A percentile compares a stretch with the other conserved stretches of the same genome.
Evolutionary conservation across 2,329 filamentous ascomycete species (phyloP).

Genomic region (Phialemonium atrogriseum): DNA sequence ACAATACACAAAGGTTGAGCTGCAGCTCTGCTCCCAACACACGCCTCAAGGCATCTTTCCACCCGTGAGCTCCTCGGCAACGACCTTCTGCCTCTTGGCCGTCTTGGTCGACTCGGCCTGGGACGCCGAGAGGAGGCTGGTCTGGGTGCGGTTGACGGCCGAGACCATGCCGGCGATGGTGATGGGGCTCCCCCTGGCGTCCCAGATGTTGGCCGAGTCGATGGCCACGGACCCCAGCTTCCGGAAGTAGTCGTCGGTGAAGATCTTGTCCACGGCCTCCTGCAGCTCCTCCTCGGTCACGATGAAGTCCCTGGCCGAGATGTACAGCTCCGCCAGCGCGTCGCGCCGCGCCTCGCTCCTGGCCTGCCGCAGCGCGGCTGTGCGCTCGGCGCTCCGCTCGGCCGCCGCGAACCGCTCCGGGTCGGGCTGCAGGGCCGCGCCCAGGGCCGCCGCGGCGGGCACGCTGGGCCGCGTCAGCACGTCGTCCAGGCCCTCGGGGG

Average conservation of each 20-base stretch:
- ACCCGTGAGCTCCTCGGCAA: conserved; percentile 52
- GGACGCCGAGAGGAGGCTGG: background rate
- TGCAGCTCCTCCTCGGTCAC: conserved; percentile 71
- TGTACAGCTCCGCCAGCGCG: conserved; percentile 78
- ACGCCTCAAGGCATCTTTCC: conserved; percentile 40
- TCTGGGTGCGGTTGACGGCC: background rate
- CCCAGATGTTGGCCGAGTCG: conserved; percentile 41
- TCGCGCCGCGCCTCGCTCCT: conserved; percentile 57
- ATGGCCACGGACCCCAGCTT: conserved; percentile 20
- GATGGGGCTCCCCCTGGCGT: conserved; percentile 35
- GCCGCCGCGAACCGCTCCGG: conserved; percentile 51
- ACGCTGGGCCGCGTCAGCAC: conserved; percentile 64
- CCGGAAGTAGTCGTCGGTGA: conserved; percentile 53
- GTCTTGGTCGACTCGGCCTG: conserved; percentile 29
- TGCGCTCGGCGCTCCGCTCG: conserved; percentile 30
- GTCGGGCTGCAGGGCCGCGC: conserved; percentile 49
- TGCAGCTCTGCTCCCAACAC: too few species aligned
- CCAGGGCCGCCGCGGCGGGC: conserved; percentile 37
- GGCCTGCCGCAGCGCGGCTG: conserved; percentile 33
- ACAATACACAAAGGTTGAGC: too few species aligned
- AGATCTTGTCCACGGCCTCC: conserved; percentile 64
- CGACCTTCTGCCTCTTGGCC: conserved; percentile 38
- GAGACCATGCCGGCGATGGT: conserved; percentile 30
- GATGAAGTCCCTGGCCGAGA: conserved; percentile 82
- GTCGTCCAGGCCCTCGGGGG: conserved; percentile 68